Conservation (phyloP, 2,329 filamentous ascomycete species). For the Colletotrichum liaoningense region DNA sequence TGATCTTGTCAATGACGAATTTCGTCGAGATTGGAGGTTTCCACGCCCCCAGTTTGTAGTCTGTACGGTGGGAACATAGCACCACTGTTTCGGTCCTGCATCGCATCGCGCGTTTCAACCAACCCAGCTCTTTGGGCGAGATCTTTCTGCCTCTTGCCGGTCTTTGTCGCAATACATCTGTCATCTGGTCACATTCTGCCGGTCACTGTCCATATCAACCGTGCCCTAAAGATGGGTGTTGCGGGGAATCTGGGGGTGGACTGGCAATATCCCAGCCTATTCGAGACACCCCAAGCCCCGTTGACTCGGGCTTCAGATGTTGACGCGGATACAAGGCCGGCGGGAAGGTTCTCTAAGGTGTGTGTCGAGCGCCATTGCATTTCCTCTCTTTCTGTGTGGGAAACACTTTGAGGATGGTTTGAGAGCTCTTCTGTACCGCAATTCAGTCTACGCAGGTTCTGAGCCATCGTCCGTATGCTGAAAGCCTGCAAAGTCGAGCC, state of each 20-base stretch:
- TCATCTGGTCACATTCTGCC: not conserved
- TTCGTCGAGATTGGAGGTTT: not conserved
- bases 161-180: slow-evolving; percentile 18
- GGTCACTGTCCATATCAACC: not conserved
- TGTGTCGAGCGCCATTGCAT: not conserved
- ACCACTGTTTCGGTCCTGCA: slow-evolving; percentile 17
- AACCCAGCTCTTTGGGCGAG: slow-evolving; percentile 15
- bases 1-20: not conserved
- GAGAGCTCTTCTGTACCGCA: not conserved
- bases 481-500: not conserved
- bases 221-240: not conserved
- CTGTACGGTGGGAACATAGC: slow-evolving; percentile 7
- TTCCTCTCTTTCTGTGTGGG: not conserved
- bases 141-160: not conserved
- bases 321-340: not conserved
- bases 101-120: slow-evolving; percentile 16
- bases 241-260: slow-evolving; percentile 16
- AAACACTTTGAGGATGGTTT: not conserved
- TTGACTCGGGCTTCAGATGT: not conserved
- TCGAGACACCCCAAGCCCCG: not conserved
- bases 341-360: no score
- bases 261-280: not conserved
- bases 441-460: not conserved
- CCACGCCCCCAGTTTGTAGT: not conserved
- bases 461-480: not conserved